These are phyloP conservation scores for Saccharomyces hybrid DNA, from an alignment of 1,139 yeast species.

Conservation along the genomic window DNA sequence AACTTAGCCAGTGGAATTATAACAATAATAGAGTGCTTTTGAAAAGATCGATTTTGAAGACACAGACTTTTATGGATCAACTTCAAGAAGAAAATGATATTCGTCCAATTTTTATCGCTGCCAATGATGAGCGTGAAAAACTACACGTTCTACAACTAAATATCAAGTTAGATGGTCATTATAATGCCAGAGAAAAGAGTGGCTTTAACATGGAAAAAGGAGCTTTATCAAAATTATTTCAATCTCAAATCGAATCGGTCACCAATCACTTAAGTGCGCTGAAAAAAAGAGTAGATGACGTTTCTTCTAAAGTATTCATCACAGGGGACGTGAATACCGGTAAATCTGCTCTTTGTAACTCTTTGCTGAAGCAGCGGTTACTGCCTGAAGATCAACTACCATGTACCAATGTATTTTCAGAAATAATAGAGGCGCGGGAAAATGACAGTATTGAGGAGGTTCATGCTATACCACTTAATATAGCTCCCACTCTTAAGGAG, in stretches of 20 bases:
- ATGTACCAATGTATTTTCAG: slow-evolving; percentile 93
- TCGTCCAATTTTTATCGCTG: slow-evolving; percentile 24
- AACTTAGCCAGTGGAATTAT: slow-evolving; percentile 30
- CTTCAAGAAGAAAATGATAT: slow-evolving; percentile 22
- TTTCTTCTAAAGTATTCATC: slow-evolving; percentile 86
- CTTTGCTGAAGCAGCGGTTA: slow-evolving; percentile 66
- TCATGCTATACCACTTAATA: slow-evolving; percentile 75
- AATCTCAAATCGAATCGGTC: slow-evolving; percentile 32
- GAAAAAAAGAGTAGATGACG: slow-evolving; percentile 81
- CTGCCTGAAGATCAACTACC: slow-evolving; percentile 98
- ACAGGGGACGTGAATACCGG: slow-evolving; percentile 98
- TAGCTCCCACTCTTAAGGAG: slow-evolving; percentile 28
- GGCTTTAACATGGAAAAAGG: slow-evolving; percentile 22
- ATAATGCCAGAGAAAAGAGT: slow-evolving; percentile 8
- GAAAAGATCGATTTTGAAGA: slow-evolving; percentile 19
- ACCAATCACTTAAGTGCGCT: slow-evolving; percentile 65
- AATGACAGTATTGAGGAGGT: slow-evolving; percentile 82
- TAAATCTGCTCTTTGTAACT: slow-evolving; percentile 91
- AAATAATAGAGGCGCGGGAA: slow-evolving; percentile 77
- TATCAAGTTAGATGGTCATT: slow-evolving; percentile 26
- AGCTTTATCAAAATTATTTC: slow-evolving; percentile 26
- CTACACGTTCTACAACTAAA: slow-evolving; percentile 24
- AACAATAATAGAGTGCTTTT: slow-evolving; percentile 27
- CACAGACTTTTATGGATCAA: slow-evolving; percentile 18
- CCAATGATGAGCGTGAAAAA: slow-evolving; percentile 6